These are phyloP conservation scores for Sanghuangporus weigelae DNA, from an alignment of 1,284 basidiomycete genomes.

Conservation along the genomic window DNA sequence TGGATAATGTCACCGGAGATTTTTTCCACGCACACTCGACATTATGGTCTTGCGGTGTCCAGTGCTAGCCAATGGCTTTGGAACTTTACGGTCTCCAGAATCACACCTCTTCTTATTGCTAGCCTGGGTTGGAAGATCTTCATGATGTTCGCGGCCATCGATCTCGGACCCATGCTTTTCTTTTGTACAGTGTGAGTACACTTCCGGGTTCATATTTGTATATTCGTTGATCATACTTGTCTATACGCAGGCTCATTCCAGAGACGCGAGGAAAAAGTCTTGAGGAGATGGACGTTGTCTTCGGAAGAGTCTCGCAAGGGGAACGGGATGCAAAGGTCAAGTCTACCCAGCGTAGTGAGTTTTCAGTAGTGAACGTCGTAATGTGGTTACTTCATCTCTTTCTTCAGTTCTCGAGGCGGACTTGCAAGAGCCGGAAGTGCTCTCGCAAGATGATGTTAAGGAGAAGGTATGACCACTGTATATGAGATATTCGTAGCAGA, in stretches of 20 bases:
- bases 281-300: constrained; percentile 80
- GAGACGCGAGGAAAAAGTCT: constrained; percentile 73
- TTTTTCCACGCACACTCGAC: constrained; percentile 76
- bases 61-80: constrained; percentile 75
- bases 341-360: constrained; percentile 32
- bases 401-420: not conserved
- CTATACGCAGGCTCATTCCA: constrained; percentile 51
- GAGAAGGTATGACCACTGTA: not conserved
- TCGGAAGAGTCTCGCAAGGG: constrained; percentile 59
- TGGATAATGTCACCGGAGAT: constrained; percentile 50
- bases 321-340: constrained; percentile 52
- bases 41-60: constrained; percentile 69
- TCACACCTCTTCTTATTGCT: constrained; percentile 61
- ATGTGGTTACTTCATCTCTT: not conserved
- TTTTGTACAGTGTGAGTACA: constrained; percentile 37
- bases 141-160: constrained; percentile 63
- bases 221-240: constrained; percentile 25
- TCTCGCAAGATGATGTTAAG: not conserved
- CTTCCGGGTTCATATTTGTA: not conserved
- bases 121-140: constrained; percentile 62
- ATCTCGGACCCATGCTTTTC: constrained; percentile 45
- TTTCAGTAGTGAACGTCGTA: not conserved
- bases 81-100: constrained; percentile 71
- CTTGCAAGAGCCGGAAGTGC: not conserved
- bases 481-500: too few species aligned